These are phyloP conservation scores for Solanum raphanifolium DNA, from an alignment of 257 asterid species.

Conservation along the genomic window DNA sequence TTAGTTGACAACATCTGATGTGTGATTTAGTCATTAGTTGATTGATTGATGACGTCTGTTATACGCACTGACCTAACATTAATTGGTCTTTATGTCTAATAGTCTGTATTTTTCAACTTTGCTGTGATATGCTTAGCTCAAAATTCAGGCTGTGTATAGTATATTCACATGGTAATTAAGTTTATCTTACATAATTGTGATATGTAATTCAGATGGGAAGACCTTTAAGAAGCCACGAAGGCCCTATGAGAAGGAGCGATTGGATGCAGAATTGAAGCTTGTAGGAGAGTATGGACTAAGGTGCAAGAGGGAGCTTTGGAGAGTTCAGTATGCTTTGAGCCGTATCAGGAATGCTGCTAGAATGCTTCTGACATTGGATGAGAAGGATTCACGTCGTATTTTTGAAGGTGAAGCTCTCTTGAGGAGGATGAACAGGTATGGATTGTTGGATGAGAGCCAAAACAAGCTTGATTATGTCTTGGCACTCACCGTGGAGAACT, in stretches of 20 bases:
- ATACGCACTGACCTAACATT: neutral
- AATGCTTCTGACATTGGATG: conserved; percentile 1
- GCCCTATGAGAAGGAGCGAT: conserved; percentile 11
- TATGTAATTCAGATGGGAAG: neutral
- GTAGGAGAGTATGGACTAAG: neutral
- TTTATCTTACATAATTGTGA: neutral
- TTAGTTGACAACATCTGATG: neutral
- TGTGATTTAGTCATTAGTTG: neutral
- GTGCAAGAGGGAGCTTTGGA: conserved; percentile 1
- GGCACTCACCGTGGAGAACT: neutral
- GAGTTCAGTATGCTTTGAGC: conserved; percentile 8
- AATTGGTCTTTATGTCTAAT: neutral
- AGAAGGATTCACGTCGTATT: conserved; percentile 1
- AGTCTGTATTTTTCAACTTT: neutral
- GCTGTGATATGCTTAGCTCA: neutral
- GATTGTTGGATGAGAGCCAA: neutral
- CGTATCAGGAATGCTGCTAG: conserved; percentile 6
- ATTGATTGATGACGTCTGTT: neutral
- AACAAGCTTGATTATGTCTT: neutral
- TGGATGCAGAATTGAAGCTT: conserved; percentile 1
- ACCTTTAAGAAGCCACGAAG: conserved; percentile 6
- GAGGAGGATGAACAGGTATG: conserved; percentile 4
- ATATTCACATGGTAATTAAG: neutral
- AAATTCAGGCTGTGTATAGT: neutral
- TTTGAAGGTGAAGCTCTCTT: conserved; percentile 10